These are phyloP conservation scores for Cyberlindnera amylophila DNA, from an alignment of 805 yeast genomes.

Conservation along the genomic window DNA sequence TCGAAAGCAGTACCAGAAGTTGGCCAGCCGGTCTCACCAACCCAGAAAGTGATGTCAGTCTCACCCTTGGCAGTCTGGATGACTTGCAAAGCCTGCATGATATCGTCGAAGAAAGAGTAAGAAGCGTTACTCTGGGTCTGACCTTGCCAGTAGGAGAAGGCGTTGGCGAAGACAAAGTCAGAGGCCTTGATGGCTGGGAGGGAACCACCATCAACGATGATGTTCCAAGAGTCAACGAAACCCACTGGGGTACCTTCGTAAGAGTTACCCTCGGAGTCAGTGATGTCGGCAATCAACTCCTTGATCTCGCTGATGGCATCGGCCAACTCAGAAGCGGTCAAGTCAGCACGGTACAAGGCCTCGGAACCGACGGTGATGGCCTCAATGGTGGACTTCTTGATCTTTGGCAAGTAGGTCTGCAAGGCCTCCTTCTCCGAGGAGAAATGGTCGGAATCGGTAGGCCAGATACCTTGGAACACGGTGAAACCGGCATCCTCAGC, in stretches of 20 bases:
- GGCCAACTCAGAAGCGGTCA: slow-evolving; percentile 75
- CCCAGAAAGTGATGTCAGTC: slow-evolving; percentile 86
- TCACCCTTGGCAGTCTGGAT: slow-evolving; percentile 85
- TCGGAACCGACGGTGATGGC: slow-evolving; percentile 92
- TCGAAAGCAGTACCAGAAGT: slow-evolving; percentile 75
- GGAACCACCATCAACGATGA: slow-evolving; percentile 75
- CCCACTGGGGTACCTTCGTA: slow-evolving; percentile 77
- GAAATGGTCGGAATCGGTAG: slow-evolving; percentile 79
- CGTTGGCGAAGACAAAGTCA: slow-evolving; percentile 88
- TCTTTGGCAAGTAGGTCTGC: slow-evolving; percentile 61
- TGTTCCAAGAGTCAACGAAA: slow-evolving; percentile 94
- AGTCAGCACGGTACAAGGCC: slow-evolving; percentile 86
- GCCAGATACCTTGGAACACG: slow-evolving; percentile 88
- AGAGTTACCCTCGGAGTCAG: slow-evolving; percentile 78
- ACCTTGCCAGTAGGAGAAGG: slow-evolving; percentile 99
- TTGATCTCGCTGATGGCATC: slow-evolving; percentile 59
- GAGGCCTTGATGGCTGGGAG: slow-evolving; percentile 71
- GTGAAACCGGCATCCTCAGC: slow-evolving; percentile 75
- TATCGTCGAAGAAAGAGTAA: slow-evolving; percentile 91
- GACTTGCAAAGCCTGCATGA: slow-evolving; percentile 93
- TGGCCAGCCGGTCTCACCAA: slow-evolving; percentile 99
- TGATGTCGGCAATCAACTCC: slow-evolving; percentile 52
- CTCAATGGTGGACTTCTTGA: slow-evolving; percentile 65
- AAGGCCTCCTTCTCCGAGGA: slow-evolving; percentile 72
- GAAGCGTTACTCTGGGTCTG: slow-evolving; percentile 80